Evolutionary conservation across 2,329 filamentous ascomycete genomes (phyloP).

Genomic region (Gaeumannomyces sp.): DNA sequence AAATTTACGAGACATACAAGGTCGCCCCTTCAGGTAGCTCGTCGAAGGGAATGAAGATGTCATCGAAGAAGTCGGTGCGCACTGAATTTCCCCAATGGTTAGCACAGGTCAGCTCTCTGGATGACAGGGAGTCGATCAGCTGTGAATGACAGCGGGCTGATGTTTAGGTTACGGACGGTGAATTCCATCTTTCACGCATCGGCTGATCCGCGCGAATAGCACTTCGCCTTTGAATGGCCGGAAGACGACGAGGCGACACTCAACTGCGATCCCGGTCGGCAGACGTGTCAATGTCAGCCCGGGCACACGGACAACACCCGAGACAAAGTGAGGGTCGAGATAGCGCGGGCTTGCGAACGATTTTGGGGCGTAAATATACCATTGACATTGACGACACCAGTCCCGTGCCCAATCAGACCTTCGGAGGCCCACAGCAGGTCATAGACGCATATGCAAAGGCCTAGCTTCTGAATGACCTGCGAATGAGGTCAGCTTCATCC

Average conservation of each 20-base stretch:
- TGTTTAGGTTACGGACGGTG: constrained; percentile 14
- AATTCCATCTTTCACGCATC: constrained; percentile 36
- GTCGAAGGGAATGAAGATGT: constrained; percentile 73
- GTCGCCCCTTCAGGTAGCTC: constrained; percentile 69
- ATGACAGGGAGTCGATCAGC: background rate
- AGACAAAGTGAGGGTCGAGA: no score
- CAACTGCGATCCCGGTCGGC: constrained; percentile 48
- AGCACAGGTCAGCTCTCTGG: background rate
- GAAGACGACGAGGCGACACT: constrained; percentile 91
- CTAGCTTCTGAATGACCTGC: constrained; percentile 84
- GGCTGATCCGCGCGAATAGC: constrained; percentile 75
- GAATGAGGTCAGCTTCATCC: background rate
- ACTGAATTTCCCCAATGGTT: constrained; percentile 38
- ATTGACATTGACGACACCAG: constrained; percentile 89
- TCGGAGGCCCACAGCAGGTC: constrained; percentile 86
- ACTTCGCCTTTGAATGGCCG: constrained; percentile 95
- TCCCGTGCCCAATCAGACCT: constrained; percentile 87
- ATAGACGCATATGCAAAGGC: constrained; percentile 88
- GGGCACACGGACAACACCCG: background rate
- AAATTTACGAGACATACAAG: constrained; percentile 52
- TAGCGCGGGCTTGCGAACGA: constrained; percentile 1
- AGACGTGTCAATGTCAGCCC: background rate
- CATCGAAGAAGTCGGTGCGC: constrained; percentile 86
- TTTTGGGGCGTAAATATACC: constrained; percentile 41
- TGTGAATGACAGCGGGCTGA: background rate